Base-by-base conservation (phyloP, 1,139 yeast genomes). In the Scheffersomyces parashehatae region DNA sequence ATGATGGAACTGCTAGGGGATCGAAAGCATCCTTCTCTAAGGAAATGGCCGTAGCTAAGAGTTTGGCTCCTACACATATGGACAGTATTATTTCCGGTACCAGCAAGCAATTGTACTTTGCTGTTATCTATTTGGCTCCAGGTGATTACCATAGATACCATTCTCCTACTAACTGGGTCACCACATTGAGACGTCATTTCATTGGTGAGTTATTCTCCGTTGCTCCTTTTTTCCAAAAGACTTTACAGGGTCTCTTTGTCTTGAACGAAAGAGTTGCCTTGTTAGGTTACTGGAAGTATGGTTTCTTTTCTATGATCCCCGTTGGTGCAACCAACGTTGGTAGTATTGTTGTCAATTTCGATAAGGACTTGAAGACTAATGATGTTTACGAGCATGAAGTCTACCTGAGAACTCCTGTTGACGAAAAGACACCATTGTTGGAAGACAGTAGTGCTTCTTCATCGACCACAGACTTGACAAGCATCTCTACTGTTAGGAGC, bases 301-400 rank as follows among this genome's bases (percentile, higher is more conserved):
- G 99, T 0, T 95, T 95, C 61, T 93, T 93, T 70, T 86, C 96
- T 50, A 95, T 95, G 99, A 91, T 96, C 2, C 98, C 99, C 0
- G 99, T 95, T 9, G 99, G 99, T 24, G 99, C 99, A 28, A 95
- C 99, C 5, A 95, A 95, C 64, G 99, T 95, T 33, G 99, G 99
- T 14, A 86, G 96, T 56, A 93, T 95, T 53, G 83, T 87, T 46
- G 80, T 95, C 51, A 89, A 91, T 60, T 95, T 95, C 58, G 99
- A 95, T 67, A 85, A 87, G 65, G 93, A 89, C 59, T 77, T 95
- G 58, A 81, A 85, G 44, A 95, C 99, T 4, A 95, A 95, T 62
- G 83, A 82, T 40, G 70, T 76, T 31, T 83, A 80, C 54, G 88
- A 84, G 61, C 79, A 77, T 50, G 79, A 71, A 48, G 66, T 71